Base-by-base conservation (phyloP, 2,329 filamentous ascomycete species). In the Trichoderma sp. region DNA sequence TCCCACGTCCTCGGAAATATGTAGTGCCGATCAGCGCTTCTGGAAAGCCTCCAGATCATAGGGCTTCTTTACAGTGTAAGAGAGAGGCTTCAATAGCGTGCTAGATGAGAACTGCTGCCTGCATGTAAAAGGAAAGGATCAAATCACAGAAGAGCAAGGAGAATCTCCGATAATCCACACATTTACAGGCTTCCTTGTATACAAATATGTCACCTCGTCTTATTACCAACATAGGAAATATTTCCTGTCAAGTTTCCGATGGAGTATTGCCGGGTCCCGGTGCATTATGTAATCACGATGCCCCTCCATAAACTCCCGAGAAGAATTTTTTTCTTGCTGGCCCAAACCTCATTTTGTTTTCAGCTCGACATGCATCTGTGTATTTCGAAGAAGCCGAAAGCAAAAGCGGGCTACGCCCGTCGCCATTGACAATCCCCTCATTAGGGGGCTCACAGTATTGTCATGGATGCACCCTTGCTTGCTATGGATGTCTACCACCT, bases 1-100 rank as follows among this genome's bases (percentile, higher is more conserved):
- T n/a, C 29, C 21, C 24, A 35, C 18, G 53, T 16, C 24, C 24
- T 62, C 69, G 69, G 69, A 73, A 73, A 35, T 73, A 73, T 24
- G 69, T 73, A 73, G 59, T 29, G 69, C 69, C 69, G 69, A 62
- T 65, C 41, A 21, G 65, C 65, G 24, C 67, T 41, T 60, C 33
- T 31, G 18, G 67, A 41, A 41, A 31, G 31, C 64, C 14, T 41
- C 45, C 41, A 6, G 29, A 41, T 45, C 33, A 62, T 6, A 35
- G 59, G 9, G 27, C 11, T 14, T 12, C 6, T 56, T 21, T 24
- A 21, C 16, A 7, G 45, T 21, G 12, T 24, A 56, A 56, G 50
- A 56, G 2, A 24, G 50, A 27, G 27, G 27, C 27, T 27, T 27
- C 27, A 27, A 27, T 27, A 27, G 27, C 27, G 27, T 27, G 50